Conservation (phyloP, 306 rosid species). For the Castanopsis chinensis region DNA sequence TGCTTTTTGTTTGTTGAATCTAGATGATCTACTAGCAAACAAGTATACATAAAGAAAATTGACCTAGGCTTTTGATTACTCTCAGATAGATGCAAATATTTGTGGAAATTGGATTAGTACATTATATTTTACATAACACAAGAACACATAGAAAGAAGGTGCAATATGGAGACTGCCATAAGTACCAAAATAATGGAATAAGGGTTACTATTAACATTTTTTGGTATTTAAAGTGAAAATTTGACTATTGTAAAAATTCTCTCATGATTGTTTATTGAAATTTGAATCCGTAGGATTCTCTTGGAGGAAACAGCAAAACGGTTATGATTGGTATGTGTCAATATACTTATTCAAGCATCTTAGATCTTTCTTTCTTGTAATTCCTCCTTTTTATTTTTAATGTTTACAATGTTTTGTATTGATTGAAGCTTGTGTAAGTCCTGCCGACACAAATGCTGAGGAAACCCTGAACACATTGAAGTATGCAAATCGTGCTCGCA, state of each 20-base stretch:
- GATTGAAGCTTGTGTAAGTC: slow-evolving; percentile 89
- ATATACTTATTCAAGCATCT: background rate
- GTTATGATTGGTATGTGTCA: slow-evolving; percentile 85
- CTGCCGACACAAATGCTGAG: slow-evolving; percentile 98
- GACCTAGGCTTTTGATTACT: background rate
- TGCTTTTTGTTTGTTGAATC: background rate
- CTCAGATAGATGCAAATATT: background rate
- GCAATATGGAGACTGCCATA: background rate
- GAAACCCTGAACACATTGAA: slow-evolving; percentile 95
- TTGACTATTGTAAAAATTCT: background rate
- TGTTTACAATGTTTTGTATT: slow-evolving; percentile 16
- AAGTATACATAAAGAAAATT: background rate
- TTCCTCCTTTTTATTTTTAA: background rate
- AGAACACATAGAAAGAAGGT: background rate
- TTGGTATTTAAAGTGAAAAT: slow-evolving; percentile 2
- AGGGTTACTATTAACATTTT: background rate
- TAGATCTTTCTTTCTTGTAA: background rate
- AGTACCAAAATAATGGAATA: background rate
- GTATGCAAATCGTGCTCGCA: slow-evolving; percentile 98
- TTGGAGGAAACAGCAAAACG: slow-evolving; percentile 98
- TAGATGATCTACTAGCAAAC: background rate
- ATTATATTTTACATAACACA: background rate
- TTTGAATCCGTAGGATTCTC: slow-evolving; percentile 70
- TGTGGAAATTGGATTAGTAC: background rate
- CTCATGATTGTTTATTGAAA: slow-evolving; percentile 17